These are phyloP conservation scores for Rhizoctonia solani DNA, from an alignment of 1,284 basidiomycete species.

Conservation along the genomic window DNA sequence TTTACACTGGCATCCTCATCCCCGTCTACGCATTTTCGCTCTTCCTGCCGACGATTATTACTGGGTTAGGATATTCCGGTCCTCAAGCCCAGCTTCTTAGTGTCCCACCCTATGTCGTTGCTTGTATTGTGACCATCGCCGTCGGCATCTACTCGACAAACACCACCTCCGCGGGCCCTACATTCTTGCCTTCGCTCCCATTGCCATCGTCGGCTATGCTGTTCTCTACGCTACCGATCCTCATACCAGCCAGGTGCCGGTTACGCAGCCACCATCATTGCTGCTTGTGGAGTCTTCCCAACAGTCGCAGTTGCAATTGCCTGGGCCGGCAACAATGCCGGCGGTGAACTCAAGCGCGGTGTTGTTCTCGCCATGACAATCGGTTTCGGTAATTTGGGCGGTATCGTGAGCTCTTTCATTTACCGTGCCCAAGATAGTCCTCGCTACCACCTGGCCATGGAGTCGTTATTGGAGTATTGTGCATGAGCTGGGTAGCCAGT, in stretches of 20 bases:
- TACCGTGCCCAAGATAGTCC: slow-evolving; percentile 50
- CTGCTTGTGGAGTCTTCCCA: slow-evolving; percentile 42
- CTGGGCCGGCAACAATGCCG: slow-evolving; percentile 60
- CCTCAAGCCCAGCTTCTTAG: slow-evolving; percentile 72
- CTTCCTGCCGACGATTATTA: slow-evolving; percentile 57
- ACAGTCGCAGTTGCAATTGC: slow-evolving; percentile 50
- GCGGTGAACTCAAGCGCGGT: slow-evolving; percentile 58
- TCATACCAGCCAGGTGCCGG: slow-evolving; percentile 46
- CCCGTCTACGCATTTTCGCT: slow-evolving; percentile 63
- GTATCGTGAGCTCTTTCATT: slow-evolving; percentile 53
- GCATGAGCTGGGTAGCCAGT: slow-evolving; percentile 46
- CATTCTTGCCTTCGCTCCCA: slow-evolving; percentile 34
- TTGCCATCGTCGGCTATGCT: slow-evolving; percentile 37
- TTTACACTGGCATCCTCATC: slow-evolving; percentile 50
- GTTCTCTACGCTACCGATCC: slow-evolving; percentile 33
- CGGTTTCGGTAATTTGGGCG: slow-evolving; percentile 58
- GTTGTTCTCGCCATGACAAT: slow-evolving; percentile 60
- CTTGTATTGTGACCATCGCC: slow-evolving; percentile 36
- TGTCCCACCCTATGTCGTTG: slow-evolving; percentile 65
- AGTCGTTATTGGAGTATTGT: slow-evolving; percentile 55
- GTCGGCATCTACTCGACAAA: slow-evolving; percentile 39
- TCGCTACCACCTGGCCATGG: slow-evolving; percentile 57
- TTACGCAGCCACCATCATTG: slow-evolving; percentile 59
- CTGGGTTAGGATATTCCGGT: slow-evolving; percentile 60
- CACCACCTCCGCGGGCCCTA: slow-evolving; percentile 36